Evolutionary conservation across 306 rosid species (phyloP), one percentile per base, ranked within the genome.

Genomic region (Casuarina glauca): DNA sequence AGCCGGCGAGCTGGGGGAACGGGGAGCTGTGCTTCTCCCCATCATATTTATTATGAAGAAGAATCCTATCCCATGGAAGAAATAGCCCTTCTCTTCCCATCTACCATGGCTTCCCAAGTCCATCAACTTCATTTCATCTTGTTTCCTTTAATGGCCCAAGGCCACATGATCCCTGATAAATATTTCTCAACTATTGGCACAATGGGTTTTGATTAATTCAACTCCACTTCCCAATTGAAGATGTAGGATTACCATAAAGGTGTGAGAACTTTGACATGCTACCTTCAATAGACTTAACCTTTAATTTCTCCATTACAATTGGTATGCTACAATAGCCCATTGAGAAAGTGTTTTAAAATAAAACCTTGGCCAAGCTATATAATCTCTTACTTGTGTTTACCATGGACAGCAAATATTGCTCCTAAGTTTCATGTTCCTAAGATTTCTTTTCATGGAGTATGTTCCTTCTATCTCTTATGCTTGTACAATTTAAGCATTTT

Each of bases 201-300:
- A 46, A 35, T 64, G 54, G 3, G 87, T 85, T 5, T 69, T 45
- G 26, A 77, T n/a, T 76, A 1, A 5, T 41, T 15, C 61, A 61
- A 55, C 60, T 86, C 9, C 49, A 73, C 35, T 84, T 84, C 39
- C 87, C 84, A 5, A 45, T 20, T 8, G 54, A 70, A 45, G 77
- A 80, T 74, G 74, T 66, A 9, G 94, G 91, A 0, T 74, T 88
- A 6, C 97, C 97, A 5, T 10, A 83, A 20, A 90, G 91, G 3
- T 89, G 91, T 53, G 94, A 91, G 77, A 91, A 82, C 84, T 49
- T 86, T 4, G 94, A 91, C 76, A 79, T 80, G 87, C 51, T 89
- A 0, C 94, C 92, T 74, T 88, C 94, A 15, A 42, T 74, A 76
- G 72, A 66, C 16, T 55, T 85, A 78, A 71, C 26, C 1, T 7